Percentiles rank a stretch among this genome's conserved stretches.
Conservation (phyloP, 164 flowering plant genomes). For the Magnolia officinalis region DNA sequence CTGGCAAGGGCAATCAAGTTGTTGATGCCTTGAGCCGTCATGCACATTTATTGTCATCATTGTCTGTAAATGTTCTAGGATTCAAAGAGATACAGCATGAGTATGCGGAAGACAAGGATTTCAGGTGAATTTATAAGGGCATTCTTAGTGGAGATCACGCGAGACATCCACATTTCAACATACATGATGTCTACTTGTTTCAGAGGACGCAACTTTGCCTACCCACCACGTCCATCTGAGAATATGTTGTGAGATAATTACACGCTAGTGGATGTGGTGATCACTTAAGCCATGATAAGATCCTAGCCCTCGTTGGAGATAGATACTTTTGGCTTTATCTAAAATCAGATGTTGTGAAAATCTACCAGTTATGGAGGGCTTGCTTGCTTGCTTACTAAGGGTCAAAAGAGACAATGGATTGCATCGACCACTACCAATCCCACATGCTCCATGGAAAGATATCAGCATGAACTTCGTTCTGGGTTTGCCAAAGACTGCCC, state of each 20-base stretch:
- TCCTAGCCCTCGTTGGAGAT: neutral
- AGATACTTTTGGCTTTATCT: neutral
- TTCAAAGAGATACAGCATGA: neutral
- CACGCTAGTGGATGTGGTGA: neutral
- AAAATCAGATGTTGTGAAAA: too few species aligned
- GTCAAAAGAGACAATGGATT: too few species aligned
- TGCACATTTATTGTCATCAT: neutral
- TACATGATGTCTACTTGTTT: neutral
- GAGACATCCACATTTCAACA: neutral
- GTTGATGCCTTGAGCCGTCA: neutral
- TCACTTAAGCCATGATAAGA: neutral
- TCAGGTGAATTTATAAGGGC: neutral
- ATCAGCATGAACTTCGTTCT: too few species aligned
- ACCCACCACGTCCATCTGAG: neutral
- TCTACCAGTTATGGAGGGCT: too few species aligned
- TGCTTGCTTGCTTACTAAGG: too few species aligned
- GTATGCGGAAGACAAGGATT: neutral
- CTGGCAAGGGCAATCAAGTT: neutral
- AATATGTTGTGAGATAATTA: neutral
- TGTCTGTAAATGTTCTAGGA: neutral
- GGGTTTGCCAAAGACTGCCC: too few species aligned
- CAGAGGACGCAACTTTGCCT: neutral
- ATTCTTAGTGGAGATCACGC: neutral
- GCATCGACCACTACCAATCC: too few species aligned
- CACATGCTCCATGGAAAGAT: too few species aligned